Conservation (phyloP, 1,284 basidiomycete genomes). For the Moesziomyces antarcticus region DNA sequence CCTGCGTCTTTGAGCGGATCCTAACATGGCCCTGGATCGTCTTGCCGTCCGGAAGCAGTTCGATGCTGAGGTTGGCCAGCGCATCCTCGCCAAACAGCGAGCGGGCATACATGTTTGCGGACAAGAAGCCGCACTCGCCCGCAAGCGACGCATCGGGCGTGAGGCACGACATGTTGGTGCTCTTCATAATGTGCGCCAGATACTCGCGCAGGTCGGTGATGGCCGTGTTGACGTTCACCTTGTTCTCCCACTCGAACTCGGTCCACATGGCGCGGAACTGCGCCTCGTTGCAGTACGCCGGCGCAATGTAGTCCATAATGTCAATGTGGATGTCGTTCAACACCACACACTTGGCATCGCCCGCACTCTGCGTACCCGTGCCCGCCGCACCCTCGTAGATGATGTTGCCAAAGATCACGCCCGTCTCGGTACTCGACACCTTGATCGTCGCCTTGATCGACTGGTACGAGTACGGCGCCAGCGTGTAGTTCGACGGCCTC, state of each 20-base stretch:
- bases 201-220: conserved; percentile 84
- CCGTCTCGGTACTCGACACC: conserved; percentile 85
- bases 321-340: conserved; percentile 98
- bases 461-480: conserved; percentile 97
- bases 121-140: conserved; percentile 92
- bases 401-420: conserved; percentile 97
- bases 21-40: conserved; percentile 66
- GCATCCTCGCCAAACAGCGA: conserved; percentile 97
- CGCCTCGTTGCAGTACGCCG: conserved; percentile 92
- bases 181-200: conserved; percentile 82
- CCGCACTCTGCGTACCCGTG: conserved; percentile 49
- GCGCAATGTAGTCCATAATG: conserved; percentile 99
- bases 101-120: conserved; percentile 91
- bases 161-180: conserved; percentile 95
- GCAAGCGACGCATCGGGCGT: conserved; percentile 90
- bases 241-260: conserved; percentile 98
- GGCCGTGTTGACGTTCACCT: conserved; percentile 87
- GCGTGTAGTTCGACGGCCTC: conserved; percentile 88
- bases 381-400: conserved; percentile 78
- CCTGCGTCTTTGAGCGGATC: conserved; percentile 66
- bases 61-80: conserved; percentile 92
- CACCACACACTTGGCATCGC: conserved; percentile 79
- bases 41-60: conserved; percentile 78
- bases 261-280: conserved; percentile 92
- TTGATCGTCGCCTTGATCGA: conserved; percentile 99